Percentiles rank a stretch among this genome's conserved stretches.
Evolutionary conservation across 139 green algal species (phyloP).

Genomic region (Penium margaritaceum): DNA sequence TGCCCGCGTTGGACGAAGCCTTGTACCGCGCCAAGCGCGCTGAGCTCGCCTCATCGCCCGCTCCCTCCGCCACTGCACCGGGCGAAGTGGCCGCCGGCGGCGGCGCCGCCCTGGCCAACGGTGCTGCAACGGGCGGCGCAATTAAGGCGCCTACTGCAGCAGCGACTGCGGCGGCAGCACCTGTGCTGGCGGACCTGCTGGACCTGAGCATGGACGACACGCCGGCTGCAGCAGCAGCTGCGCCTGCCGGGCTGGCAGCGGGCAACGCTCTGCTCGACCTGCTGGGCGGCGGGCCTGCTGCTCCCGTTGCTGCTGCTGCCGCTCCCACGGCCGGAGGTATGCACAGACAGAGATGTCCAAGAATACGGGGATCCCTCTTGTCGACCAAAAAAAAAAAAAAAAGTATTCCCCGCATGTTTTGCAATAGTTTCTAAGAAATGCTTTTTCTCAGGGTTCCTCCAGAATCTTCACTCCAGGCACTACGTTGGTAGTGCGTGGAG

Average conservation of each 20-base stretch:
- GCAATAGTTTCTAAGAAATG: too few species aligned
- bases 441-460: too few species aligned
- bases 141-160: conserved; percentile 11
- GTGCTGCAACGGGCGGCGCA: background rate
- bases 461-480: too few species aligned
- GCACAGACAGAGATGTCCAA: too few species aligned
- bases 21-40: conserved; percentile 30
- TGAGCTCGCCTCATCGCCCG: conserved; percentile 18
- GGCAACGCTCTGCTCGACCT: conserved; percentile 45
- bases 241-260: background rate
- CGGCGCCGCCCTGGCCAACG: conserved; percentile 17
- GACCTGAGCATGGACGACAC: conserved; percentile 32
- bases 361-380: too few species aligned
- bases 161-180: background rate
- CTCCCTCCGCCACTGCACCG: background rate
- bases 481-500: too few species aligned
- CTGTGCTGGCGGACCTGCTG: conserved; percentile 41
- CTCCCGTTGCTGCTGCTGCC: background rate
- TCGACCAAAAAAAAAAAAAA: too few species aligned
- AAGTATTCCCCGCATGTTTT: too few species aligned
- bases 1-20: conserved; percentile 79
- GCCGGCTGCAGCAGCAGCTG: background rate
- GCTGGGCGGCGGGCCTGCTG: conserved; percentile 53
- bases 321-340: too few species aligned
- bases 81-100: background rate